phyloP scores from a whole-genome alignment of 345 rosid genomes.

The Capsella bursapastoris region DNA sequence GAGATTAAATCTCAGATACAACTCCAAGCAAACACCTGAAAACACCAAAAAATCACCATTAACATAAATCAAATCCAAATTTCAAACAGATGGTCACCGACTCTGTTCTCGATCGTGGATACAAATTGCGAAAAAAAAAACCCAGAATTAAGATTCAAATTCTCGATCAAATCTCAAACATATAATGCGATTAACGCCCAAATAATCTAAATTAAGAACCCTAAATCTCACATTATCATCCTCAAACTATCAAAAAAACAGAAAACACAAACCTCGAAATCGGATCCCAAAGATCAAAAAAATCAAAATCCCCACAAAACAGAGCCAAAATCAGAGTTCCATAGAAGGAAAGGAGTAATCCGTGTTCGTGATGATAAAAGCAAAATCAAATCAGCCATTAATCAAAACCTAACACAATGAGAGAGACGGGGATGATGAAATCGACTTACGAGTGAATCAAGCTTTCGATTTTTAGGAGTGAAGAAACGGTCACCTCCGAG shows the following conservation, averaged over 20 bases:
- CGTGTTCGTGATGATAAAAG: conserved; percentile 1
- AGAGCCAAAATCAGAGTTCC: neutral
- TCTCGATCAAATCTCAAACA: conserved; percentile 6
- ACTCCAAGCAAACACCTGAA: conserved; percentile 30
- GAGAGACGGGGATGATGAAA: neutral
- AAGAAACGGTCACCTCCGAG: conserved; percentile 51
- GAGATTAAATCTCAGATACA: neutral
- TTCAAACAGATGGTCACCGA: conserved; percentile 5
- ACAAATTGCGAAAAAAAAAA: conserved; percentile 21
- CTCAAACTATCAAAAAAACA: neutral
- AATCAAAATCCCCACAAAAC: neutral
- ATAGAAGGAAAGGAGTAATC: neutral
- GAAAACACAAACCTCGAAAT: conserved; percentile 11
- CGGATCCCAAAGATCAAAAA: conserved; percentile 37
- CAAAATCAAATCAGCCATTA: conserved; percentile 16
- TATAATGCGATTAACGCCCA: conserved; percentile 9
- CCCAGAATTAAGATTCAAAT: conserved; percentile 31
- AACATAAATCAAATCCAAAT: neutral
- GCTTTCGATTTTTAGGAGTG: conserved; percentile 55
- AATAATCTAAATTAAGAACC: conserved; percentile 5
- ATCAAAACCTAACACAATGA: conserved; percentile 15
- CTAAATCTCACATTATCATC: conserved; percentile 40
- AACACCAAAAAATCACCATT: conserved; percentile 23
- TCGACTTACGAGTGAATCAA: conserved; percentile 47
- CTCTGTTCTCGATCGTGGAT: conserved; percentile 7